phyloP scores from a whole-genome alignment of 73 alveolate species.

The Stentor roeselii region DNA sequence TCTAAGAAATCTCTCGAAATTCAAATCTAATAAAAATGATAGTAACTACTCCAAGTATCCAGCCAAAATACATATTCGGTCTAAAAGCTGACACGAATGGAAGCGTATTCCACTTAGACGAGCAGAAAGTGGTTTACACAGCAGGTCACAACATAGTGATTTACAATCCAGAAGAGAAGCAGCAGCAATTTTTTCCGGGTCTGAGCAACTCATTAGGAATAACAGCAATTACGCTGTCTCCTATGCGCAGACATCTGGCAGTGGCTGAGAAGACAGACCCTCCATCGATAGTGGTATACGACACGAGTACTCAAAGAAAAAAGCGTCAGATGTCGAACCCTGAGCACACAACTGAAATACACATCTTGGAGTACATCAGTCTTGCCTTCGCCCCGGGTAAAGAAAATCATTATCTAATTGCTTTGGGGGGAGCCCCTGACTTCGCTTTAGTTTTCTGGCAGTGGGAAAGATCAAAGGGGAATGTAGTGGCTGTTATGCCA shows the following conservation, averaged over 20 bases:
- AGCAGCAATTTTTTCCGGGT: constrained; percentile 53
- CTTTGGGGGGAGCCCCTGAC: constrained; percentile 84
- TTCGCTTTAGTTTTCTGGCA: constrained; percentile 72
- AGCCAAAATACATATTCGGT: constrained; percentile 65
- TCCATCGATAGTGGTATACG: constrained; percentile 66
- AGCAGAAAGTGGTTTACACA: constrained; percentile 82
- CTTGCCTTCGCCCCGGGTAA: constrained; percentile 76
- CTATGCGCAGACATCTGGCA: constrained; percentile 62
- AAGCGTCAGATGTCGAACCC: constrained; percentile 55
- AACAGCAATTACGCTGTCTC: constrained; percentile 65
- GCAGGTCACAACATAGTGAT: constrained; percentile 93
- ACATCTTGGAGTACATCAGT: constrained; percentile 63
- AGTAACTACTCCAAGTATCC: constrained; percentile 11
- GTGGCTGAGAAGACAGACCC: constrained; percentile 71
- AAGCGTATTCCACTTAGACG: constrained; percentile 75
- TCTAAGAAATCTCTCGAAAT: too few species aligned
- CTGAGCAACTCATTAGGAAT: constrained; percentile 76
- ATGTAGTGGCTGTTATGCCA: constrained; percentile 40
- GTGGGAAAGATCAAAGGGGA: constrained; percentile 81
- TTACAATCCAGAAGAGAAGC: constrained; percentile 55
- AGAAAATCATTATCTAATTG: constrained; percentile 64
- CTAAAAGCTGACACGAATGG: constrained; percentile 65
- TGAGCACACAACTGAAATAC: constrained; percentile 37
- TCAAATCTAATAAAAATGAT: constrained; percentile 10
- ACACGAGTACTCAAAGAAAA: constrained; percentile 55